A percentile compares a stretch with the other conserved stretches of the same genome.
Conservation (phyloP, 1,139 yeast species). For the Saccharomycopsis crataegensis region DNA sequence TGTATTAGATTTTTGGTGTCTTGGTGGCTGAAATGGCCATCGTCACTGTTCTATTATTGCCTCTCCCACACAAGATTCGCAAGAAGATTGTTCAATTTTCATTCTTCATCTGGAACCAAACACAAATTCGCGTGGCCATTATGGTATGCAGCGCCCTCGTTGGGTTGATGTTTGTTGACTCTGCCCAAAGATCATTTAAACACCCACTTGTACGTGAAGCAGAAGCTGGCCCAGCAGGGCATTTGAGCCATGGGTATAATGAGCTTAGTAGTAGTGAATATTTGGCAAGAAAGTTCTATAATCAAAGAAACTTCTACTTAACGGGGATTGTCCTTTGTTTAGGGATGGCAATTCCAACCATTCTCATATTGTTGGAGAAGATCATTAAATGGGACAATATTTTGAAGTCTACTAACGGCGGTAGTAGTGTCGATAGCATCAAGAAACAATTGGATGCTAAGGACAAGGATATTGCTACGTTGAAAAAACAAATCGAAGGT, state of each 20-base stretch:
- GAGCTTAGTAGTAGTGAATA: conserved; percentile 17
- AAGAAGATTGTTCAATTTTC: conserved; percentile 9
- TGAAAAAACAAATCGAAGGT: conserved; percentile 18
- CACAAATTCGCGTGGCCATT: conserved; percentile 13
- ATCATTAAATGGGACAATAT: conserved; percentile 18
- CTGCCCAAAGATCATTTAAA: conserved; percentile 18
- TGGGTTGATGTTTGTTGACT: conserved; percentile 13
- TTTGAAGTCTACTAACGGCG: not conserved
- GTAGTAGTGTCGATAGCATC: conserved; percentile 1
- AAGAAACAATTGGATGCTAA: conserved; percentile 11
- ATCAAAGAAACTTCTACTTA: conserved; percentile 19
- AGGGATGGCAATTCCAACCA: conserved; percentile 19
- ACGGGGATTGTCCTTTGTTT: conserved; percentile 18
- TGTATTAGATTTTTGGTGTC: conserved; percentile 15
- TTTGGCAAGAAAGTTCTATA: conserved; percentile 19
- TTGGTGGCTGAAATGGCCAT: conserved; percentile 14
- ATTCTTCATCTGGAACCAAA: conserved; percentile 2
- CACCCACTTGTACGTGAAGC: not conserved
- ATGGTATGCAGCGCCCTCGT: conserved; percentile 10
- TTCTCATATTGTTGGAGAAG: conserved; percentile 13
- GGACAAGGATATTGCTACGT: conserved; percentile 8
- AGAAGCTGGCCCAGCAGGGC: not conserved
- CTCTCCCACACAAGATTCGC: conserved; percentile 17
- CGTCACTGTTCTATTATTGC: conserved; percentile 10
- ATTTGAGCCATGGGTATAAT: conserved; percentile 13